A percentile compares a stretch with the other conserved stretches of the same genome.
Evolutionary conservation across 2,329 filamentous ascomycete species (phyloP).

Genomic region (Pseudopyrenochaeta lycopersici): DNA sequence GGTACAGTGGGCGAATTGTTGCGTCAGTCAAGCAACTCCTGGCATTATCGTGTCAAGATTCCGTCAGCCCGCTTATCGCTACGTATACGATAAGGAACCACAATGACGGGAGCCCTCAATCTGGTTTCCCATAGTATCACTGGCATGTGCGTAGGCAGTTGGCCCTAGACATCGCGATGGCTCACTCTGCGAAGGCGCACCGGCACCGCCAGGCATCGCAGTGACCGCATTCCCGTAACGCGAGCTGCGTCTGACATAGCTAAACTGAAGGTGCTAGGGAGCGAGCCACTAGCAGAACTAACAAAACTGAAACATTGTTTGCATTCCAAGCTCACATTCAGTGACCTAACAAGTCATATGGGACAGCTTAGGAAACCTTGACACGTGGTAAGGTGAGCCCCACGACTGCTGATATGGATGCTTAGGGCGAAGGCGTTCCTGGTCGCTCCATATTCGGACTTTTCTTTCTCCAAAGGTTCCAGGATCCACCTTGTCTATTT

Average conservation of each 20-base stretch:
- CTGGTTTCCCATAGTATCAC: background rate
- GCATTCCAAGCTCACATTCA: slow-evolving; percentile 38
- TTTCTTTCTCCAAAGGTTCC: background rate
- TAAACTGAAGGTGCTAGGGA: slow-evolving; percentile 7
- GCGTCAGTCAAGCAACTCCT: background rate
- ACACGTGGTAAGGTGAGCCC: slow-evolving; percentile 47
- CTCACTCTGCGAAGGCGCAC: background rate
- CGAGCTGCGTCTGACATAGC: background rate
- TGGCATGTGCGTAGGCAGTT: background rate
- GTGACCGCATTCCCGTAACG: background rate
- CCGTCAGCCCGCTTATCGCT: background rate
- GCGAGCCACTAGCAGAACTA: slow-evolving; percentile 15
- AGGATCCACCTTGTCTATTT: slow-evolving; percentile 12
- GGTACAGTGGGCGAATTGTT: background rate
- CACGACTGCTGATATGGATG: slow-evolving; percentile 19
- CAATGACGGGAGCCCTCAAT: background rate
- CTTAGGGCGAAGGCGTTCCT: slow-evolving; percentile 10
- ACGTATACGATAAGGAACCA: background rate
- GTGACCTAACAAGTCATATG: slow-evolving; percentile 40
- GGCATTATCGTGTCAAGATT: background rate
- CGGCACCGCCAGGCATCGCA: background rate
- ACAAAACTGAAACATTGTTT: slow-evolving; percentile 38
- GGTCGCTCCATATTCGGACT: slow-evolving; percentile 7
- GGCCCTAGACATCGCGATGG: too few relatives aligned
- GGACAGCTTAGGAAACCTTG: slow-evolving; percentile 30